Percentiles rank a stretch among this genome's conserved stretches.
Conservation (phyloP, 441 rosid species). For the Pelargonium fulgidum region DNA sequence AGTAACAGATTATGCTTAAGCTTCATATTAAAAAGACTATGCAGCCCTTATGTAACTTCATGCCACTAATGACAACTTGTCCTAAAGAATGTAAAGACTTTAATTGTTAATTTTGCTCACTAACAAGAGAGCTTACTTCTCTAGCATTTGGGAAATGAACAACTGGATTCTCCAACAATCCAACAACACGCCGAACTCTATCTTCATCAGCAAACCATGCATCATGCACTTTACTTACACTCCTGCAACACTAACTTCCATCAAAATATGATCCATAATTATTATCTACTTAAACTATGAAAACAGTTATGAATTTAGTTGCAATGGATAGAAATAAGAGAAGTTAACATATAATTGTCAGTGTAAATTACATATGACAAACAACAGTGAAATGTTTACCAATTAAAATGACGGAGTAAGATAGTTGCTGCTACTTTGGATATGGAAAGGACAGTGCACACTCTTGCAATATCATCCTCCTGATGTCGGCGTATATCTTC, state of each 20-base stretch:
- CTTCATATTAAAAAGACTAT: not conserved
- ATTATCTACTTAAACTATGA: not conserved
- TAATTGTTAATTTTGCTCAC: not conserved
- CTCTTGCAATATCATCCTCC: constrained; percentile 57
- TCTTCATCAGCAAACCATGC: constrained; percentile 96
- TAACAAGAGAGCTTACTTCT: constrained; percentile 37
- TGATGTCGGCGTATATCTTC: constrained; percentile 62
- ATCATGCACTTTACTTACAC: constrained; percentile 73
- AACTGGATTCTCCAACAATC: constrained; percentile 55
- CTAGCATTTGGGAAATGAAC: constrained; percentile 33
- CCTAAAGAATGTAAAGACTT: not conserved
- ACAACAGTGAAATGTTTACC: constrained; percentile 33
- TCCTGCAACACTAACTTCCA: constrained; percentile 39
- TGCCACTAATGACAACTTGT: not conserved
- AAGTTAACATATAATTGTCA: not conserved
- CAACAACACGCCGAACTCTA: constrained; percentile 59
- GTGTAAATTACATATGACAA: not conserved
- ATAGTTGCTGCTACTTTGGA: constrained; percentile 51
- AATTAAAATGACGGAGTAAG: constrained; percentile 61
- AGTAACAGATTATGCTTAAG: not conserved
- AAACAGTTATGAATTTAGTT: not conserved
- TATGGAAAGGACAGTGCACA: constrained; percentile 71
- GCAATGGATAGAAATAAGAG: not conserved
- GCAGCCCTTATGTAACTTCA: not conserved
- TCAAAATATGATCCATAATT: not conserved